Evolutionary conservation across 352 stramenopile species (phyloP), one percentile per base, ranked within the genome.

Genomic region (Globisporangium irregulare): DNA sequence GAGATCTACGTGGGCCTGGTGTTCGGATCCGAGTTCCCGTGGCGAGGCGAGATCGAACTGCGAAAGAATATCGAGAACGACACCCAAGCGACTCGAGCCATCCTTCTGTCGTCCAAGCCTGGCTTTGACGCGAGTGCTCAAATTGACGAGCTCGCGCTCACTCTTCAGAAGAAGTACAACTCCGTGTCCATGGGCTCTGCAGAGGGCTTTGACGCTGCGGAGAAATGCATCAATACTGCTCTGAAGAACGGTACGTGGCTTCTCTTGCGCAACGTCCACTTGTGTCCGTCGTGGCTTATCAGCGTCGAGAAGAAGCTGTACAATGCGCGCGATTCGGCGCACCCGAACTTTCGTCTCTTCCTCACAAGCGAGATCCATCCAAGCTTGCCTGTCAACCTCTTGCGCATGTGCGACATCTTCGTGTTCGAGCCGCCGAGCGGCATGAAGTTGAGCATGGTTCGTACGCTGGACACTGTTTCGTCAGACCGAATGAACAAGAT

Each of bases 191-290:
- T 99, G 97, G 98, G 98, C 59, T 99, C 96, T 60, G 78, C 87
- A 1, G 98, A 99, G 81, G 97, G 97, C 29, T 99, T 97, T 67
- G 89, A 94, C 51, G 89, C 92, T 22, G 98, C 98, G 3, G 97
- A 99, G 68, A 97, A 95, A 66, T 85, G 96, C 18, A 76, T 99
- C 61, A 91, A 93, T 54, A 92, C 90, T 48, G 98, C 97, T n/a
- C 79, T 98, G 8, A 98, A 99, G 76, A 88, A 91, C 60, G 98
- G 98, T 43, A 97, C 85, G 29, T 99, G 98, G 97, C 85, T 99
- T 12, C 85, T 99, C 73, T 80, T 99, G 65, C 97, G 98, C 48
- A 99, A 99, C 83, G 94, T 98, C 25, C 98, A 99, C 76, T 78
- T 99, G 50, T 99, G 97, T 68, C 88, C 95, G n/a, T 94, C 91